Evolutionary conservation across 2,329 filamentous ascomycete species (phyloP).

Genomic region (Zymoseptoria passerinii): DNA sequence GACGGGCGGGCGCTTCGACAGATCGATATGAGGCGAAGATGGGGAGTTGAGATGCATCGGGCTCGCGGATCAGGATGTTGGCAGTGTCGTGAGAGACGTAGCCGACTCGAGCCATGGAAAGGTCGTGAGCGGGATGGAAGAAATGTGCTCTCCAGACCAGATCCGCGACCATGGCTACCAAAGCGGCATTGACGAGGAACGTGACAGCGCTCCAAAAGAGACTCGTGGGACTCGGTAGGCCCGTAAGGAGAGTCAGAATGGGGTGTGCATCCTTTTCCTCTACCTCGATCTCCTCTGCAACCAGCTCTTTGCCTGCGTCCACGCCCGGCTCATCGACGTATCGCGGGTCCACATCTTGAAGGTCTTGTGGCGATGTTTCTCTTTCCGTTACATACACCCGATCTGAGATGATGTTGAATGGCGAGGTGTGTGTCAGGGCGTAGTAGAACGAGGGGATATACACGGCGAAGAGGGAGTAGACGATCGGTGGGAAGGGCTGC

Average conservation of each 20-base stretch:
- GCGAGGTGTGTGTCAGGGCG: conserved; percentile 22
- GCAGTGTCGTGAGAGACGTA: conserved; percentile 76
- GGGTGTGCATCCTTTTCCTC: conserved; percentile 49
- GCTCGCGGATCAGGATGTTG: conserved; percentile 76
- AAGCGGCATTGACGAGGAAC: conserved; percentile 56
- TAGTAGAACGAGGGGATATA: conserved; percentile 38
- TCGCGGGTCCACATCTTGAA: conserved; percentile 13
- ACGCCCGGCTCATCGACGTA: conserved; percentile 26
- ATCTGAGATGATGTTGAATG: conserved; percentile 28
- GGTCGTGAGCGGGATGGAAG: conserved; percentile 61
- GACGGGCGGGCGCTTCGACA: conserved; percentile 26
- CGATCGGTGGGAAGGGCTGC: conserved; percentile 26
- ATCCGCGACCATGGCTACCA: conserved; percentile 66
- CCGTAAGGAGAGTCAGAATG: conserved; percentile 62
- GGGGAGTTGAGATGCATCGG: conserved; percentile 65
- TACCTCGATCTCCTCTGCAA: conserved; percentile 56
- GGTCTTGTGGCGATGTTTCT: conserved; percentile 30
- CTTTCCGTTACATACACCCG: conserved; percentile 32
- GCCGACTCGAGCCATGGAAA: conserved; percentile 80
- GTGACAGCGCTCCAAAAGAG: conserved; percentile 50
- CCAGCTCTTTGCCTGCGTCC: conserved; percentile 43
- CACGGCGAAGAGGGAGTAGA: conserved; percentile 34
- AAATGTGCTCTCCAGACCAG: conserved; percentile 65
- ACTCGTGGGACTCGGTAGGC: conserved; percentile 66
- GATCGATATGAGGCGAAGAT: conserved; percentile 58